Evolutionary conservation across 2,329 filamentous ascomycete genomes (phyloP), one percentile per base, ranked within the genome.

Genomic region (Pseudocercospora eumusae): DNA sequence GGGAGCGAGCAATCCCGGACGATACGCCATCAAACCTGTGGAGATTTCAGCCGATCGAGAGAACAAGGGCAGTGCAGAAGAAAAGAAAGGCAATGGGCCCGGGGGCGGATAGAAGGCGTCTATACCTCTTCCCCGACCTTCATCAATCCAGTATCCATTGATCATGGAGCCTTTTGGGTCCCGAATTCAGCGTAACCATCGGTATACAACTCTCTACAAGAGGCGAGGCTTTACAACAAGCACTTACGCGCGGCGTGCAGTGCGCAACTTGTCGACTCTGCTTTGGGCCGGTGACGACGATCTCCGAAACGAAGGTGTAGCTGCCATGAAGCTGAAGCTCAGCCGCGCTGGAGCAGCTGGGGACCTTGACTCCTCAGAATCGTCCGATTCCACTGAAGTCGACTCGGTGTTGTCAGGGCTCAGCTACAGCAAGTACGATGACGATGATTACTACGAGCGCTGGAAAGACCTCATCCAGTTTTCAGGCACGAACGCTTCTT

Each of bases 1-100:
- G 53, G 73, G 74, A 10, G 71, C 72, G 3, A 55, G 60, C n/a
- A 66, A 67, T 59, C 62, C 56, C 27, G 70, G 70, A 15, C 62
- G 62, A 36, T 70, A 68, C 53, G 68, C 70, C 2, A 71, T 74
- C 56, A 75, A 74, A 64, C 57, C 68, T 44, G 58, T 66, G 15
- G 59, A 64, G 20, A 56, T 50, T 25, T 47, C 55, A 4, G 61
- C 56, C 28, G 18, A 40, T 56, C 31, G 53, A 33, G 56, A 56
- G 27, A 40, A 28, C 13, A 27, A 36, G 5, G 56, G 50, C 25
- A 21, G 31, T 21, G 57, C 47, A 20, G 61, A 59, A 49, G 47
- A 36, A n/a, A 64, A 63, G 21, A 60, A 56, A 42, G 57, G 55
- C 36, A 63, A 62, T 50, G 57, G 57, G n/a, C 56, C 53, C 13